Percentiles rank a stretch among this genome's conserved stretches.
Evolutionary conservation across 768 basidiomycete species (phyloP).

Genomic region (Krasilnikovozyma curviuscula): DNA sequence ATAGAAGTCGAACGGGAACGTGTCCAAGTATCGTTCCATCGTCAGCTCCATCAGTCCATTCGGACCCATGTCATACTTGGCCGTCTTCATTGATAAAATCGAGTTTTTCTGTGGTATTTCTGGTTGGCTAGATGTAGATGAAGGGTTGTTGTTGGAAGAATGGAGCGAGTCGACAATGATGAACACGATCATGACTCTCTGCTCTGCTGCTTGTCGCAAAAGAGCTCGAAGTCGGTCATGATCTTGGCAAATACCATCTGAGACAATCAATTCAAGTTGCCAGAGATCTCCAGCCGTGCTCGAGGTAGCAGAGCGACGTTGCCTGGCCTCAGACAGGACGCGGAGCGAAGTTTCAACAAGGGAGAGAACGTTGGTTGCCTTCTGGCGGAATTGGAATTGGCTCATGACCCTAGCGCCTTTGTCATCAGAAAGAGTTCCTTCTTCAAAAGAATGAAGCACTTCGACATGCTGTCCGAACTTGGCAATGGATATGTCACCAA

Average conservation of each 20-base stretch:
- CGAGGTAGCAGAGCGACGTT: conserved; percentile 39
- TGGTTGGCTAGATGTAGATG: conserved; percentile 2
- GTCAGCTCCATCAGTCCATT: conserved; percentile 68
- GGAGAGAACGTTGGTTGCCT: conserved; percentile 37
- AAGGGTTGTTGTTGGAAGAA: conserved; percentile 26
- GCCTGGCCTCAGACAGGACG: conserved; percentile 57
- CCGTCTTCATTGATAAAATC: conserved; percentile 81
- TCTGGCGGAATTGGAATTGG: conserved; percentile 75
- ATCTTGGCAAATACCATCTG: conserved; percentile 96
- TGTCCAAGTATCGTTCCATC: conserved; percentile 74
- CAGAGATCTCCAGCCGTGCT: conserved; percentile 59
- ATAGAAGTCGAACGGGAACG: conserved; percentile 96
- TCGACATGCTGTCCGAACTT: conserved; percentile 78
- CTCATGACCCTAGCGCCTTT: conserved; percentile 60
- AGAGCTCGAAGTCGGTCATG: conserved; percentile 64
- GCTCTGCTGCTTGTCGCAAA: conserved; percentile 67
- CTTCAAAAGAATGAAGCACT: conserved; percentile 60
- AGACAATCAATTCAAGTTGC: conserved; percentile 97
- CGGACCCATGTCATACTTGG: conserved; percentile 54
- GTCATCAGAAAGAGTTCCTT: conserved; percentile 59
- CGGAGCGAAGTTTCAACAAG: conserved; percentile 46
- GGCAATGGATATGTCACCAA: conserved; percentile 81
- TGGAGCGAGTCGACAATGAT: conserved; percentile 82
- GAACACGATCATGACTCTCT: conserved; percentile 88
- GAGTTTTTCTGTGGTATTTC: conserved; percentile 37